A percentile compares a stretch with the other conserved stretches of the same genome.
These are phyloP conservation scores for Macrotyloma uniflorum DNA, from an alignment of 306 rosid species.

Conservation along the genomic window DNA sequence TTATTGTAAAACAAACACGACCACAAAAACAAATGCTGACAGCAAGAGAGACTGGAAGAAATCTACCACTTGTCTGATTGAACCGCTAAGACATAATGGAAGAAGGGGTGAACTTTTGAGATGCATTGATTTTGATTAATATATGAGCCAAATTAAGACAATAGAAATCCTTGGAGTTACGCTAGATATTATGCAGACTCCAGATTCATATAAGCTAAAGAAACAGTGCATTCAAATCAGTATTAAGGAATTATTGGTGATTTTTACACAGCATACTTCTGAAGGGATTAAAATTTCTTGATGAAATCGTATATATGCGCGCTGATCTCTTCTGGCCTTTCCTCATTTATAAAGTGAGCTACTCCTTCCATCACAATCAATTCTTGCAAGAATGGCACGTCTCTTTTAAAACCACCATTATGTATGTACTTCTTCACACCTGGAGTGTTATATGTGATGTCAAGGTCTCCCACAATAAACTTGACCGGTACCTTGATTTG, in stretches of 20 bases:
- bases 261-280: background rate
- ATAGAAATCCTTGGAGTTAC: background rate
- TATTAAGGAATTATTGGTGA: background rate
- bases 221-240: background rate
- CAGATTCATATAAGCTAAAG: background rate
- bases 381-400: slow-evolving; percentile 67
- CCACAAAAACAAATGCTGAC: background rate
- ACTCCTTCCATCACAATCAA: slow-evolving; percentile 64
- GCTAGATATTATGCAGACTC: slow-evolving; percentile 20
- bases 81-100: background rate
- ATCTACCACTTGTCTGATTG: background rate
- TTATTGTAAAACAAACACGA: background rate
- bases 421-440: slow-evolving; percentile 61
- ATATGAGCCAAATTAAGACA: background rate
- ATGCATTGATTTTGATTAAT: background rate
- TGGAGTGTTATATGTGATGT: slow-evolving; percentile 60
- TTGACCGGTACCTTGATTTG: slow-evolving; percentile 72
- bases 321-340: slow-evolving; percentile 62
- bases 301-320: slow-evolving; percentile 63
- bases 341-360: slow-evolving; percentile 68
- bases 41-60: background rate
- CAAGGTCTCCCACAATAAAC: slow-evolving; percentile 71
- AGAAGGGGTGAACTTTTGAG: background rate
- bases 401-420: slow-evolving; percentile 57
- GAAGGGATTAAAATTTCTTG: slow-evolving; percentile 53